Percentiles rank a stretch among this genome's conserved stretches.
phyloP scores from a whole-genome alignment of 176 grass and related monocot species.

The Thalia dealbata region DNA sequence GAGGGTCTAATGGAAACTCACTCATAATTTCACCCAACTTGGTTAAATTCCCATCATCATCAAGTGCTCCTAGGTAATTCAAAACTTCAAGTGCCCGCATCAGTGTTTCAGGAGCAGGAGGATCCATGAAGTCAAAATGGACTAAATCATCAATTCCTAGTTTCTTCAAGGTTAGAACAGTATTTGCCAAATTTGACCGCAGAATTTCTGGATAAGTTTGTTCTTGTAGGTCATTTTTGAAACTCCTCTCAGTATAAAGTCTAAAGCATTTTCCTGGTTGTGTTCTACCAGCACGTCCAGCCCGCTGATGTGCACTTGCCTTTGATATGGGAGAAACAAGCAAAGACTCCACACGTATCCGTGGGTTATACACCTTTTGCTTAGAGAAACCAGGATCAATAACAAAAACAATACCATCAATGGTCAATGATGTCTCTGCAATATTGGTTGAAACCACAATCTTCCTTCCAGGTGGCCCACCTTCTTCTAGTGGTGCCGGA shows the following conservation, averaged over 20 bases:
- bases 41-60: constrained; percentile 86
- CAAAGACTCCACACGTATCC: constrained; percentile 80
- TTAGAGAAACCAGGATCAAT: constrained; percentile 97
- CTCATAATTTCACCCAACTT: constrained; percentile 86
- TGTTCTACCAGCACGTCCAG: constrained; percentile 91
- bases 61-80: constrained; percentile 78
- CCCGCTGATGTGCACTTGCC: constrained; percentile 89
- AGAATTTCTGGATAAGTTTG: constrained; percentile 99
- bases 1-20: constrained; percentile 90
- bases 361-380: constrained; percentile 92
- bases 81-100: constrained; percentile 90
- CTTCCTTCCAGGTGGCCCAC: constrained; percentile 83
- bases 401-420: constrained; percentile 95
- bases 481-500: constrained; percentile 54
- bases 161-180: constrained; percentile 88
- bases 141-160: constrained; percentile 98
- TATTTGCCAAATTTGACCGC: constrained; percentile 83
- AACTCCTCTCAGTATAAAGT: constrained; percentile 91
- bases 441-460: constrained; percentile 96
- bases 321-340: constrained; percentile 96
- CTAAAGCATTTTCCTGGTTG: constrained; percentile 95
- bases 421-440: constrained; percentile 92
- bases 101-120: constrained; percentile 88
- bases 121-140: constrained; percentile 99
- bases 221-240: constrained; percentile 77